A percentile compares a stretch with the other conserved stretches of the same genome.
Evolutionary conservation across 192 early-diverging fungal species (phyloP).

Genomic region (Coemansia sp.): DNA sequence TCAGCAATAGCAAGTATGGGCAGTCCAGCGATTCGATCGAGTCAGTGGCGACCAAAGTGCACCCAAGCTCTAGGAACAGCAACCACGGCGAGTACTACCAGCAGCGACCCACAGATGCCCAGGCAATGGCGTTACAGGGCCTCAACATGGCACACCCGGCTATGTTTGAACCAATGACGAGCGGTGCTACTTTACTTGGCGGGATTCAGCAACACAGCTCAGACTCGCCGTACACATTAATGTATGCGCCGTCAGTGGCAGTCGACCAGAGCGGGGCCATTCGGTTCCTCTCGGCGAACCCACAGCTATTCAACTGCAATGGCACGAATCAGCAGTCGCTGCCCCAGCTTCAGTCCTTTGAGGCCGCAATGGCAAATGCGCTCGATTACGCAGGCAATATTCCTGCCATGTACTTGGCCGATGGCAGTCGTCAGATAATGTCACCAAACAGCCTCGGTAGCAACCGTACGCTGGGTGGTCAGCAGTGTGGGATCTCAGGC

Average conservation of each 20-base stretch:
- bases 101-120: background rate
- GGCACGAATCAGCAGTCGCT: background rate
- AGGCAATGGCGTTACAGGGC: background rate
- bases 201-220: background rate
- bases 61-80: constrained; percentile 1
- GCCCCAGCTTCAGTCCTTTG: constrained; percentile 1
- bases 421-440: background rate
- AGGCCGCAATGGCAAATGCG: background rate
- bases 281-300: constrained; percentile 2
- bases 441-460: background rate
- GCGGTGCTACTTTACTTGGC: background rate
- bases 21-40: constrained; percentile 6
- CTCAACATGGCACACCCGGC: background rate
- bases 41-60: constrained; percentile 2
- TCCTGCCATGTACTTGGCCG: constrained; percentile 7
- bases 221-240: background rate
- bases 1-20: background rate
- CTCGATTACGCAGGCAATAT: background rate
- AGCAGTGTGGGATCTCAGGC: constrained; percentile 6
- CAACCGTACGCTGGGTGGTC: background rate
- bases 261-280: background rate
- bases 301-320: background rate
- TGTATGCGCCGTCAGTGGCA: background rate
- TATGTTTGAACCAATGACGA: background rate
- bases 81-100: constrained; percentile 2